A percentile compares a stretch with the other conserved stretches of the same genome.
These are phyloP conservation scores for Polytrichum commune DNA, from an alignment of 225 moss, liverwort and hornwort genomes.

Conservation along the genomic window DNA sequence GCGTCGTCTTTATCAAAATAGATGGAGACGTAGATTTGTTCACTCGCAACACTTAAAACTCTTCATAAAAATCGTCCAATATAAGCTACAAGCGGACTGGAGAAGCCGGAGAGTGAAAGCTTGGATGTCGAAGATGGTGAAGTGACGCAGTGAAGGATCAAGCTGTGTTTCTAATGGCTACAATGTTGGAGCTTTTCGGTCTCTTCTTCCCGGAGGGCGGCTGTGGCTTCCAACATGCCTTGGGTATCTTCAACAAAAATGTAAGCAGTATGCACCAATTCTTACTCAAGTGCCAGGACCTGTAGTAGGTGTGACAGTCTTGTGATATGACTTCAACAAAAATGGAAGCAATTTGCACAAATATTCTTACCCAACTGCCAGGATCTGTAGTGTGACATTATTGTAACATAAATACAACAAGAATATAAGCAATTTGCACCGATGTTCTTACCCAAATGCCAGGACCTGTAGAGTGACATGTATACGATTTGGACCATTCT, in stretches of 20 bases:
- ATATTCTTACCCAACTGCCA: not conserved
- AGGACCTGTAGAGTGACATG: no score
- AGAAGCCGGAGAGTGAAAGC: no score
- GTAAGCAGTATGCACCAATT: conserved; percentile 15
- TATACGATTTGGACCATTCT: not conserved
- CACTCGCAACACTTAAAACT: no score
- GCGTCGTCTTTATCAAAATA: no score
- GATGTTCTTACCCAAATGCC: not conserved
- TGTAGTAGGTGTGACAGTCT: not conserved
- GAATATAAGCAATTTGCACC: not conserved
- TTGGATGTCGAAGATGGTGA: not conserved
- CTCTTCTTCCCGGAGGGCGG: conserved; percentile 10
- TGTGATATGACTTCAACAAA: not conserved
- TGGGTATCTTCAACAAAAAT: conserved; percentile 30
- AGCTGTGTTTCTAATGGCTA: conserved; percentile 9
- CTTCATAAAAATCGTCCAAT: no score
- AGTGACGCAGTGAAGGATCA: not conserved
- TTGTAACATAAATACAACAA: no score
- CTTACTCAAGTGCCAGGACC: not conserved
- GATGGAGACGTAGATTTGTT: no score
- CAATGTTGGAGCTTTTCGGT: conserved; percentile 28
- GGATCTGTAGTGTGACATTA: not conserved
- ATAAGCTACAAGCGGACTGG: no score
- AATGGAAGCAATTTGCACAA: not conserved
- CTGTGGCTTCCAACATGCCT: conserved; percentile 32